A percentile compares a stretch with the other conserved stretches of the same genome.
Conservation (phyloP, 192 early-diverging fungal genomes). For the Backusella sp. region DNA sequence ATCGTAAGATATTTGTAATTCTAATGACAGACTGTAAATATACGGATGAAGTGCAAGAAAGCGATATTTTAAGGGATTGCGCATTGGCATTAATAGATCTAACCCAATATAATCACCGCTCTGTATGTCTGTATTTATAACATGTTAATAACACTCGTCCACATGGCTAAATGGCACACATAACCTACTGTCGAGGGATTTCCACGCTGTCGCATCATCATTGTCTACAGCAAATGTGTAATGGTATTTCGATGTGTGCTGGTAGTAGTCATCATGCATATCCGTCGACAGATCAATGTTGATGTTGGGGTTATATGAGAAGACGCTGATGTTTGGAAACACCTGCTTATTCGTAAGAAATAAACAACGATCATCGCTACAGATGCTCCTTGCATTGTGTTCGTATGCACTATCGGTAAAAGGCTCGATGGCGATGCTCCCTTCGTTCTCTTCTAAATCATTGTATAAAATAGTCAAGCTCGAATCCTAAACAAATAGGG, state of each 20-base stretch:
- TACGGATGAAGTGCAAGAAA: slow-evolving; percentile 27
- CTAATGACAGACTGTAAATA: slow-evolving; percentile 21
- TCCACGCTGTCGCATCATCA: slow-evolving; percentile 48
- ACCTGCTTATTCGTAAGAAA: slow-evolving; percentile 51
- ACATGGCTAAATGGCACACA: not conserved
- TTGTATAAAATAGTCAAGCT: not conserved
- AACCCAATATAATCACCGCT: slow-evolving; percentile 55
- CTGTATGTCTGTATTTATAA: slow-evolving; percentile 31
- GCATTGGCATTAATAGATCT: slow-evolving; percentile 50
- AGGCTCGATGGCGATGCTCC: not conserved
- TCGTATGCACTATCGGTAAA: slow-evolving; percentile 32
- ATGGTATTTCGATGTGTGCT: slow-evolving; percentile 35
- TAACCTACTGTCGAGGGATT: slow-evolving; percentile 30
- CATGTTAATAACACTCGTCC: not conserved
- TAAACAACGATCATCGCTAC: slow-evolving; percentile 53
- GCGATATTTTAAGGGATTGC: slow-evolving; percentile 30
- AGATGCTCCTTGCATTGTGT: slow-evolving; percentile 44
- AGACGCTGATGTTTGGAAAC: slow-evolving; percentile 46
- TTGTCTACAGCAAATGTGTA: slow-evolving; percentile 54
- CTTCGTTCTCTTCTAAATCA: not conserved
- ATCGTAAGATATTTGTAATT: slow-evolving; percentile 39
- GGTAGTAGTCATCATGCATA: slow-evolving; percentile 46
- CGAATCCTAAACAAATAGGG: not conserved
- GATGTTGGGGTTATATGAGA: slow-evolving; percentile 48
- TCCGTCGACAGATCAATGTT: slow-evolving; percentile 45